Conservation (phyloP, 371 early-diverging fungal genomes). For the Mortierella sp. region DNA sequence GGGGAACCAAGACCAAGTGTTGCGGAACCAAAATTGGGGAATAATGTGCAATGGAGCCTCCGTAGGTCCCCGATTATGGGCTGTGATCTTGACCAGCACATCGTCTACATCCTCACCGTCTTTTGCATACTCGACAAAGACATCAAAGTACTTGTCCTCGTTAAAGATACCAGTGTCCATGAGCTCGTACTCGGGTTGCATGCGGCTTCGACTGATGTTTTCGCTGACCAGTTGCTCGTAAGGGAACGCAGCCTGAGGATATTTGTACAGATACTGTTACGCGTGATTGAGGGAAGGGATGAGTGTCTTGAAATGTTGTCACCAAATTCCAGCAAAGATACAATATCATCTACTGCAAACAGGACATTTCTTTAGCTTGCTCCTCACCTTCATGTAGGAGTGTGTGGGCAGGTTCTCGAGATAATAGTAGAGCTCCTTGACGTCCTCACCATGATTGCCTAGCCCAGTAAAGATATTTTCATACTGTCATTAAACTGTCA, state of each 20-base stretch:
- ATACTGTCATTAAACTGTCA: no score
- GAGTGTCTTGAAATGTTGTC: background rate
- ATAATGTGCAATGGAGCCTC: slow-evolving; percentile 43
- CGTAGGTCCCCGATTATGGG: slow-evolving; percentile 31
- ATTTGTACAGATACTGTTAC: slow-evolving; percentile 54
- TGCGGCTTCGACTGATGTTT: slow-evolving; percentile 14
- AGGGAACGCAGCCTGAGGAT: slow-evolving; percentile 47
- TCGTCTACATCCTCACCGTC: slow-evolving; percentile 43
- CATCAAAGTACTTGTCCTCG: slow-evolving; percentile 52
- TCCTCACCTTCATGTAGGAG: slow-evolving; percentile 52
- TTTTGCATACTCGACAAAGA: slow-evolving; percentile 52
- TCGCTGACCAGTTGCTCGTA: slow-evolving; percentile 40
- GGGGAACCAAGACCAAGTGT: slow-evolving; percentile 50
- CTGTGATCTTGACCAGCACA: slow-evolving; percentile 49
- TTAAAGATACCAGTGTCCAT: slow-evolving; percentile 46
- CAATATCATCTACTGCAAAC: no score
- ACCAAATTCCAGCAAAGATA: no score
- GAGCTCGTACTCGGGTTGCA: slow-evolving; percentile 40
- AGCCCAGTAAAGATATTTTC: background rate
- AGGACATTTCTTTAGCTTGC: background rate
- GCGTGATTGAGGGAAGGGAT: no score
- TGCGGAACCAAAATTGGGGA: slow-evolving; percentile 52
- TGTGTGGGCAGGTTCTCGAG: slow-evolving; percentile 47
- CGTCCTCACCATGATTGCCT: slow-evolving; percentile 55
- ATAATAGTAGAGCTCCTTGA: slow-evolving; percentile 53